Base-by-base conservation (phyloP, 257 asterid species). In the Ilex asprella region DNA sequence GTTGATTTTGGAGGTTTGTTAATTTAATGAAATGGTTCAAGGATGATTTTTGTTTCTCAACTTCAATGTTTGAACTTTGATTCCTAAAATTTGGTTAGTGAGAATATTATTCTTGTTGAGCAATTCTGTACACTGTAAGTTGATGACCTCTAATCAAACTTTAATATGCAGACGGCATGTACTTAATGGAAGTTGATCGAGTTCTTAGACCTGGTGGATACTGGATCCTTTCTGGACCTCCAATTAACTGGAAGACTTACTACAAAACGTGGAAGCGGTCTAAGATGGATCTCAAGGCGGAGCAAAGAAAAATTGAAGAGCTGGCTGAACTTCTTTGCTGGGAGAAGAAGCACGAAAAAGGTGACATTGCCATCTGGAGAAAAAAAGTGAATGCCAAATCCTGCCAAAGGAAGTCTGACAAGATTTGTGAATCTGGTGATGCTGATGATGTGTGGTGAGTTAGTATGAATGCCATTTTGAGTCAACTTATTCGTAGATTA, bases 201-300 rank as follows among this genome's bases (percentile, higher is more conserved):
- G 69, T 70, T 14, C 66, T 70, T 13, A n/a, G 75, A 29, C 70
- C 75, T 27, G 75, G 75, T 35, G 75, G 75, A 44, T 70, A 63
- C 30, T 70, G 75, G 75, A 51, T 64, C 21, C 64, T 70, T 8
- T 70, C 75, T 30, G 70, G 75, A 8, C 70, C 70, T 1, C 75
- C 70, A 30, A 64, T 70, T 6, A 49, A 52, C 35, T 70, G 70
- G 75, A 64, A 51, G 61, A 51, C 14, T 11, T 14, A 52, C 56
- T 70, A 59, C 56, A 59, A 64, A 55, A 59, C 60, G 10, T 64
- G 70, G 75, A 54, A 70, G 63, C 62, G 75, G 32, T 35, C 68
- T 6, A 39, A 56, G 41, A 63, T 46, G 11, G 70, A 70, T 12
- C 69, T 70, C 21, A 49, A 70, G 27, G 49, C 14, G 1, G 75